Conservation (phyloP, 2,329 filamentous ascomycete genomes). For the Cadophora sp. region DNA sequence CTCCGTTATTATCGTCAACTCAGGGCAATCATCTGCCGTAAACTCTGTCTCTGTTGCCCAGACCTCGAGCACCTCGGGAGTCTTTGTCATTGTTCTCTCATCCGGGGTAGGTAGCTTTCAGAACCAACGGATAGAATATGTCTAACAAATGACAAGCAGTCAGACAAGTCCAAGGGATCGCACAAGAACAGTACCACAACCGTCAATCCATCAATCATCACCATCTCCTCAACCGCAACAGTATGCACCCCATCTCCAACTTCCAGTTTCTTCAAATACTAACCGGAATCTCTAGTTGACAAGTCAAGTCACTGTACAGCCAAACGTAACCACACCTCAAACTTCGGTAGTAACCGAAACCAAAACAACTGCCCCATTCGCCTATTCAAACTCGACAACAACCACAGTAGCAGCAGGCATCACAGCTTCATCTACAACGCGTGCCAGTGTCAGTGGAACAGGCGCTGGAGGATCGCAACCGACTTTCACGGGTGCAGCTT, state of each 20-base stretch:
- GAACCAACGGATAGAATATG: neutral
- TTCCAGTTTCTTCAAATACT: neutral
- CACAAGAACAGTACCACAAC: neutral
- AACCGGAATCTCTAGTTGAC: neutral
- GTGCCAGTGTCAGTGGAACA: neutral
- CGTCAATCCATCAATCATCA: neutral
- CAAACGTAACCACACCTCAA: neutral
- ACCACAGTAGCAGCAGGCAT: neutral
- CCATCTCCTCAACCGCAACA: neutral
- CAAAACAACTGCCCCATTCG: neutral
- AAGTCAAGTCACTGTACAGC: neutral
- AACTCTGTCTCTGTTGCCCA: neutral
- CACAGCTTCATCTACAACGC: neutral
- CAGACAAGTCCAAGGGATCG: neutral
- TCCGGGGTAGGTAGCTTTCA: neutral
- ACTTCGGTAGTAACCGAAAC: neutral
- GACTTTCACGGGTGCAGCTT: slow-evolving; percentile 4
- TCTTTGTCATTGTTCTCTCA: slow-evolving; percentile 1
- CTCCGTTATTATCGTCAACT: slow-evolving; percentile 33
- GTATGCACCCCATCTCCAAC: neutral
- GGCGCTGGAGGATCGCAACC: neutral
- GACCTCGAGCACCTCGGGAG: neutral
- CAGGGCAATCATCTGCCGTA: slow-evolving; percentile 4
- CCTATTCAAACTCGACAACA: neutral
- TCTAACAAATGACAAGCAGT: neutral